Evolutionary conservation across 2,329 filamentous ascomycete species (phyloP), one percentile per base, ranked within the genome.

Genomic region (Trichoderma asperellum): DNA sequence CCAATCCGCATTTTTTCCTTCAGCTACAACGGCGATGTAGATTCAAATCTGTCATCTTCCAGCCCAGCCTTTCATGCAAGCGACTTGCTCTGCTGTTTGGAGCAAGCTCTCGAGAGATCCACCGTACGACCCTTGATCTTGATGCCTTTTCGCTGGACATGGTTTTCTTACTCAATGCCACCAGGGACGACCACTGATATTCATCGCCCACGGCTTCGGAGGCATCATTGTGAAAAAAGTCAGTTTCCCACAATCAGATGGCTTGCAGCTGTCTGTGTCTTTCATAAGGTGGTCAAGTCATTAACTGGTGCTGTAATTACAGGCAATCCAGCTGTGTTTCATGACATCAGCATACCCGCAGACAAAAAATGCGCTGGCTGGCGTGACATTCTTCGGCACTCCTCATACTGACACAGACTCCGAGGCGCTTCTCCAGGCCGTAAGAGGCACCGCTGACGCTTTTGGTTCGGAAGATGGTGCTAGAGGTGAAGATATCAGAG

Each of bases 221-320:
- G 74, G 74, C 4, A 66, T 61, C 32, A 73, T 76, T 11, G 71
- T 75, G 5, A 76, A 76, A 37, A 76, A 74, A 71, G 74, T 73
- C 12, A 5, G 66, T 61, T 18, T 18, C 16, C 37, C n/a, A 37
- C 12, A 12, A 14, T 0, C 8, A n/a, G n/a, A 18, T 5, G n/a
- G 8, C 21, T 5, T 14, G 34, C 35, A 27, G 59, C 18, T n/a
- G 6, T 57, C 14, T 29, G 32, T 10, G 10, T 14, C 1, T 24
- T 5, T 11, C 32, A 21, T 10, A 43, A 2, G 18, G 34, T 7
- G n/a, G 35, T 43, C 61, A 58, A 49, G 24, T 29, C 24, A 14
- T 52, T 57, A 47, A 64, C 60, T 4, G 11, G 53, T 5, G 24
- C 21, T 34, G 16, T 37, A 18, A 21, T 18, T 59, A 8, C 37